Evolutionary conservation across 2,329 filamentous ascomycete species (phyloP).

Genomic region (Cadophora gregata): DNA sequence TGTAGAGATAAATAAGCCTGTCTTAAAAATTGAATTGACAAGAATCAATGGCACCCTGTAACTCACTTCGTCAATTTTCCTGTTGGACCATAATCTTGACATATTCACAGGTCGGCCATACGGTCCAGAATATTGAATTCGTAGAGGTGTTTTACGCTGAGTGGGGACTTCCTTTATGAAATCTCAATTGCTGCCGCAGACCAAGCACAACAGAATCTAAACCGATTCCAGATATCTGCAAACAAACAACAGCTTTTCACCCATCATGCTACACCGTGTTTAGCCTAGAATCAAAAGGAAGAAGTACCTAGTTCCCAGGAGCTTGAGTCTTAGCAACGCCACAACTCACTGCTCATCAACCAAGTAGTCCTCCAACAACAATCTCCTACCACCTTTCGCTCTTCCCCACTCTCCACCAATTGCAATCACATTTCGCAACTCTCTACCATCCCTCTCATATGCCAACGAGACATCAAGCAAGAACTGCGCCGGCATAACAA

Average conservation of each 20-base stretch:
- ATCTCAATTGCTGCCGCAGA: too few relatives aligned
- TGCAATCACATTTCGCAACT: background rate
- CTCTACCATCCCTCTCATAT: background rate
- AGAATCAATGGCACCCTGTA: too few relatives aligned
- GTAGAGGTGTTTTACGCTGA: too few relatives aligned
- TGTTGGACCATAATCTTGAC: too few relatives aligned
- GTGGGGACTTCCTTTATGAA: too few relatives aligned
- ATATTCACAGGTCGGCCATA: too few relatives aligned
- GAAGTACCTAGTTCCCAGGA: background rate
- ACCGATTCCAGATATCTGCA: background rate
- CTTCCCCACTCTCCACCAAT: background rate
- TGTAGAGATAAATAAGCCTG: background rate
- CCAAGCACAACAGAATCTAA: too few relatives aligned
- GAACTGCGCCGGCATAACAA: background rate
- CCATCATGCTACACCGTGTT: background rate
- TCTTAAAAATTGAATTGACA: too few relatives aligned
- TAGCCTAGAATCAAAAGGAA: background rate
- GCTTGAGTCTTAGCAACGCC: background rate
- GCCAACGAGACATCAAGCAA: background rate
- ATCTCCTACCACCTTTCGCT: background rate
- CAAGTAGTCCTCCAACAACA: background rate
- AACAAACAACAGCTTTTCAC: background rate
- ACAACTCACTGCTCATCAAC: background rate
- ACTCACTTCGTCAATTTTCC: too few relatives aligned
- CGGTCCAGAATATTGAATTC: too few relatives aligned